Evolutionary conservation across 768 basidiomycete genomes (phyloP).

Genomic region (Tylopilus plumbeoviolaceoides): DNA sequence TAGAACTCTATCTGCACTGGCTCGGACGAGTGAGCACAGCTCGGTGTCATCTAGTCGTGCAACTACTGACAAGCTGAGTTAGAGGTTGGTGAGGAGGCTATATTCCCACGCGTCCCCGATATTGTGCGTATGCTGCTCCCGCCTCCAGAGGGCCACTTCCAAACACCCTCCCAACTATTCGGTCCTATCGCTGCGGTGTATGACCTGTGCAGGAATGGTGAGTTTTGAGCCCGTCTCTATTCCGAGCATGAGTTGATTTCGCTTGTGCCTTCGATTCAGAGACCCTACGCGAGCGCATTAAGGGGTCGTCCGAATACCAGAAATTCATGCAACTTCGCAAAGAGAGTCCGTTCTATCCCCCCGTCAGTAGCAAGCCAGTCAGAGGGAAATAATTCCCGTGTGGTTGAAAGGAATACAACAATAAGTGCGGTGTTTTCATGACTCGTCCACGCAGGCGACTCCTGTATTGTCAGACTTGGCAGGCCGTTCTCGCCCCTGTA

Average conservation of each 20-base stretch:
- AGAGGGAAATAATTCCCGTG: not conserved
- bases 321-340: not conserved
- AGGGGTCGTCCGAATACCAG: not conserved
- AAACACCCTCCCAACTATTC: not conserved
- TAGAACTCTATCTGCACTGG: slow-evolving; percentile 1
- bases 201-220: slow-evolving; percentile 1
- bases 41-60: not conserved
- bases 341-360: not conserved
- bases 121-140: slow-evolving; percentile 7
- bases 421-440: too few species aligned
- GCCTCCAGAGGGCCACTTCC: too few species aligned
- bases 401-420: not conserved
- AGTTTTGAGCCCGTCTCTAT: not conserved
- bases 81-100: not conserved
- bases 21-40: not conserved
- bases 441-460: not conserved
- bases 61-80: not conserved
- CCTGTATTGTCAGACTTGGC: not conserved
- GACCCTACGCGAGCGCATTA: not conserved
- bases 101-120: not conserved
- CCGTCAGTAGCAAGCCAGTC: not conserved
- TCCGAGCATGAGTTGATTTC: not conserved
- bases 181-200: not conserved
- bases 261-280: not conserved
- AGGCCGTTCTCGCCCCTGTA: not conserved